phyloP scores from a whole-genome alignment of 768 basidiomycete species.

The Phaeolepiota aurea region DNA sequence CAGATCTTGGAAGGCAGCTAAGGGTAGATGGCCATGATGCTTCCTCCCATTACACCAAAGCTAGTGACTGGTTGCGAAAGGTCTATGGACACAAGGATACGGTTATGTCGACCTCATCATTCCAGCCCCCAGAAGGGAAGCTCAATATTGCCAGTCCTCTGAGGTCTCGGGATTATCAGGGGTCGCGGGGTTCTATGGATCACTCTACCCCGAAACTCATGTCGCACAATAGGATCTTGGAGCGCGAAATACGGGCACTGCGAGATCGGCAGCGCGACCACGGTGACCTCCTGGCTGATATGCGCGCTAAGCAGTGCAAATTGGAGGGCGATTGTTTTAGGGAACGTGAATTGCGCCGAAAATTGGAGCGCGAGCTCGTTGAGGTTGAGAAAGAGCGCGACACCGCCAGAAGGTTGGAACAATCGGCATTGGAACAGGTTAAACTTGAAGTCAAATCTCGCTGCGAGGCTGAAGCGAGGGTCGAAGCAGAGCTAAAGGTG shows the following conservation, averaged over 20 bases:
- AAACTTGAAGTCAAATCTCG: slow-evolving; percentile 45
- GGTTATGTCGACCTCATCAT: not conserved
- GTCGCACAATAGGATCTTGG: slow-evolving; percentile 9
- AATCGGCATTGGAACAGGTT: slow-evolving; percentile 15
- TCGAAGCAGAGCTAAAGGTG: slow-evolving; percentile 22
- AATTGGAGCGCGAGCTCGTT: slow-evolving; percentile 23
- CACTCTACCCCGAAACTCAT: not conserved
- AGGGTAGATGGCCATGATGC: slow-evolving; percentile 15
- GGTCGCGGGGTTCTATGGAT: not conserved
- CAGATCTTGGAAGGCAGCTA: slow-evolving; percentile 30
- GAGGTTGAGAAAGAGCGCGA: slow-evolving; percentile 22
- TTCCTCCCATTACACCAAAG: slow-evolving; percentile 28
- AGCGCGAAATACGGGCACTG: slow-evolving; percentile 30
- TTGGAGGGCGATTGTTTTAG: slow-evolving; percentile 29
- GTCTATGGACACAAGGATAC: slow-evolving; percentile 28
- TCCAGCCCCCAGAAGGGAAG: not conserved
- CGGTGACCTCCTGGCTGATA: slow-evolving; percentile 17
- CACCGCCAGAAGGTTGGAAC: slow-evolving; percentile 19
- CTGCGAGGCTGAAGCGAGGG: slow-evolving; percentile 59
- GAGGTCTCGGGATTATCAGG: not conserved
- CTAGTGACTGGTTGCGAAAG: slow-evolving; percentile 37
- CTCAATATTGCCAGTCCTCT: not conserved
- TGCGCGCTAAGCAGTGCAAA: slow-evolving; percentile 31
- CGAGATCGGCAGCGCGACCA: slow-evolving; percentile 24
- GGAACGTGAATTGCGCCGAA: slow-evolving; percentile 27